Evolutionary conservation across 257 asterid genomes (phyloP).

Genomic region (Buddleja alternifolia): DNA sequence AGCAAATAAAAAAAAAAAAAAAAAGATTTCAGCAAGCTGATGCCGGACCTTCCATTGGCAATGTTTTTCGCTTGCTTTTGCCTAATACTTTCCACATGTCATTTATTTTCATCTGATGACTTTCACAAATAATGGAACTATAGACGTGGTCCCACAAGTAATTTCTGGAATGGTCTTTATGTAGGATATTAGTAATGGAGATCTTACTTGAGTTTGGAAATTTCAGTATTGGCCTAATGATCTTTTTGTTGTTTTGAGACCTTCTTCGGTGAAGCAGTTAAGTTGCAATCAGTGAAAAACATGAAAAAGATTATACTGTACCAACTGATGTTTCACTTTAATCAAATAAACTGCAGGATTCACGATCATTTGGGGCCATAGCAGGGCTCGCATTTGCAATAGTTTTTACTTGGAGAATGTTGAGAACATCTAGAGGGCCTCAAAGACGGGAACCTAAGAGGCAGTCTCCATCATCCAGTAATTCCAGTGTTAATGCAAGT

Average conservation of each 20-base stretch:
- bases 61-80: background rate
- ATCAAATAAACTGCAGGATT: slow-evolving; percentile 59
- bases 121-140: background rate
- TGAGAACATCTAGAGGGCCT: slow-evolving; percentile 64
- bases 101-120: background rate
- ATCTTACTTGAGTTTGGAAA: background rate
- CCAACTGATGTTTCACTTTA: slow-evolving; percentile 1
- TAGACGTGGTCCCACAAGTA: background rate
- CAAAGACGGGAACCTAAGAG: slow-evolving; percentile 73
- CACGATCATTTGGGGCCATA: slow-evolving; percentile 74
- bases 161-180: background rate
- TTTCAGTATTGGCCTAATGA: background rate
- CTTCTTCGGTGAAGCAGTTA: background rate
- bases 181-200: background rate
- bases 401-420: slow-evolving; percentile 85
- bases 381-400: slow-evolving; percentile 86
- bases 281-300: background rate
- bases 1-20: background rate
- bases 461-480: slow-evolving; percentile 58
- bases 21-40: background rate
- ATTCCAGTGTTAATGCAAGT: slow-evolving; percentile 50
- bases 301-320: background rate
- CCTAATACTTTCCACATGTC: background rate
- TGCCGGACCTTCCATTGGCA: background rate
- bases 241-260: background rate